Evolutionary conservation across 179 eudicot species (phyloP).

Genomic region (Gypsophila paniculata): DNA sequence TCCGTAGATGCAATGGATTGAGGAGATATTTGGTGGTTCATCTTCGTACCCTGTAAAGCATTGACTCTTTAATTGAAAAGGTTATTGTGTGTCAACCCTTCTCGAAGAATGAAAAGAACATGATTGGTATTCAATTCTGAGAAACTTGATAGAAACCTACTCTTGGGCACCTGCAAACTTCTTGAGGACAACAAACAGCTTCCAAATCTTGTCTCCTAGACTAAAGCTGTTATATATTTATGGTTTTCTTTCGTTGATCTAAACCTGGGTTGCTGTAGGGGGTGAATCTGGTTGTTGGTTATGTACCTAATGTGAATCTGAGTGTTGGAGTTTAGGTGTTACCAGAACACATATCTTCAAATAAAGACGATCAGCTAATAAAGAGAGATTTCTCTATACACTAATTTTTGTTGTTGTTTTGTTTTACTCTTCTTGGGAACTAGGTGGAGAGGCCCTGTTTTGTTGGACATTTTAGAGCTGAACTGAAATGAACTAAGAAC

Average conservation of each 20-base stretch:
- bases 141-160: background rate
- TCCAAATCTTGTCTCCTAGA: background rate
- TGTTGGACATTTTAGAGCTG: too few species aligned
- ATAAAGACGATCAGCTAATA: background rate
- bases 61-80: background rate
- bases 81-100: background rate
- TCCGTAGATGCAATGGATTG: background rate
- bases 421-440: background rate
- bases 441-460: background rate
- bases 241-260: background rate
- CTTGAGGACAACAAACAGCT: background rate
- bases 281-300: background rate
- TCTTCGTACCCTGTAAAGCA: background rate
- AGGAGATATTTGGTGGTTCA: background rate
- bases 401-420: background rate
- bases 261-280: background rate
- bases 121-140: background rate
- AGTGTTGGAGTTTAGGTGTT: background rate
- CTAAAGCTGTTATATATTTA: background rate
- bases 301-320: background rate
- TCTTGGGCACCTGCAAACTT: background rate
- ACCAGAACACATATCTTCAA: background rate
- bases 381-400: background rate
- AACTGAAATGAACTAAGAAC: too few species aligned
- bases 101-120: too few species aligned